Evolutionary conservation across 2,329 filamentous ascomycete genomes (phyloP).

Genomic region (Basipetospora chlamydospora): DNA sequence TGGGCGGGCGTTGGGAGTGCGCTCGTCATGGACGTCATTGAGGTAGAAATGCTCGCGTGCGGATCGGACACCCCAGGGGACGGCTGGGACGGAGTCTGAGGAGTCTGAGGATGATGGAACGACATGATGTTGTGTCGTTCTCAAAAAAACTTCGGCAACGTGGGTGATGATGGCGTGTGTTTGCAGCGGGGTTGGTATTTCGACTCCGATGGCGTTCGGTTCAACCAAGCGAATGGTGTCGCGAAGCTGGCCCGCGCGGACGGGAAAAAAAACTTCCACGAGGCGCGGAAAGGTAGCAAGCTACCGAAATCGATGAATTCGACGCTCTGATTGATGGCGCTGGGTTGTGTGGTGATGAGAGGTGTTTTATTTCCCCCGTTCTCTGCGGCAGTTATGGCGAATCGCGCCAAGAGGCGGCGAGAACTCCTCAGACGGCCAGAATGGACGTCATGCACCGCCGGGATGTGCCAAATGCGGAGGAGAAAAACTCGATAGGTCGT

Average conservation of each 20-base stretch:
- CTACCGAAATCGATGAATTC: neutral
- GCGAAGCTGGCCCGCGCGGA: neutral
- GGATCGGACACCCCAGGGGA: constrained; percentile 40
- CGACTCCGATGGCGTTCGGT: neutral
- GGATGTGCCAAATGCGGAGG: neutral
- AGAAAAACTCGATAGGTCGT: neutral
- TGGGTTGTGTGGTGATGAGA: neutral
- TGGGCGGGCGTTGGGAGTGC: constrained; percentile 48
- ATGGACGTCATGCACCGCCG: constrained; percentile 5
- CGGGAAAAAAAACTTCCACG: constrained; percentile 1
- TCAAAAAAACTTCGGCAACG: no score
- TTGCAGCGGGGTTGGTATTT: no score
- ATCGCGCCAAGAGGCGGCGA: constrained; percentile 6
- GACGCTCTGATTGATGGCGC: neutral
- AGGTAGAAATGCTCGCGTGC: constrained; percentile 34
- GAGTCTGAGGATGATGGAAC: constrained; percentile 48
- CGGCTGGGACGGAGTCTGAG: constrained; percentile 51
- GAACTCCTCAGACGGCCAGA: constrained; percentile 5
- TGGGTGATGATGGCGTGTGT: no score
- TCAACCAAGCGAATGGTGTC: constrained; percentile 6
- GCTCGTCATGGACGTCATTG: constrained; percentile 34
- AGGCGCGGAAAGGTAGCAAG: neutral
- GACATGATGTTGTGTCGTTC: constrained; percentile 37
- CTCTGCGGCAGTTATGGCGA: constrained; percentile 1
- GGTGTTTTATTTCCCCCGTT: no score